phyloP scores from a whole-genome alignment of 805 yeast genomes.

The Jamesozyma piceae region DNA sequence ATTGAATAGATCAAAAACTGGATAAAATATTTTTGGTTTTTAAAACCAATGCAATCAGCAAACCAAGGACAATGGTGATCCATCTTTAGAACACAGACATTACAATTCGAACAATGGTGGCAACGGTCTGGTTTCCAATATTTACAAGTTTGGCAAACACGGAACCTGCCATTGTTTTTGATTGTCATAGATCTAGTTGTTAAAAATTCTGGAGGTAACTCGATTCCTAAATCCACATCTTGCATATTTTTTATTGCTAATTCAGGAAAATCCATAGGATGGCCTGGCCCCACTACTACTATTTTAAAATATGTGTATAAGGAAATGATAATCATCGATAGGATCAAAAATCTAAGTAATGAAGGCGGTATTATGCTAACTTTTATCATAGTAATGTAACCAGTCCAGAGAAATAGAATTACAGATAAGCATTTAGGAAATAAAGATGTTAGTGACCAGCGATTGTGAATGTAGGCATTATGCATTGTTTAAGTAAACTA shows the following conservation, averaged over 20 bases:
- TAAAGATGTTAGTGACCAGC: slow-evolving; percentile 5
- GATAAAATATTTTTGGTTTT: slow-evolving; percentile 69
- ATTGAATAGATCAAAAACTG: slow-evolving; percentile 58
- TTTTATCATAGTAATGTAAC: slow-evolving; percentile 10
- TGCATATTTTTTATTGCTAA: slow-evolving; percentile 30
- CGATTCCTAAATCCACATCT: slow-evolving; percentile 21
- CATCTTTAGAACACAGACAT: slow-evolving; percentile 68
- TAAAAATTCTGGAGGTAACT: slow-evolving; percentile 37
- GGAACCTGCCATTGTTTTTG: slow-evolving; percentile 51
- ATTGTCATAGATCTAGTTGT: slow-evolving; percentile 36
- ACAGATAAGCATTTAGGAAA: slow-evolving; percentile 24
- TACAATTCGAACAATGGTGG: slow-evolving; percentile 77
- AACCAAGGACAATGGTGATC: slow-evolving; percentile 97
- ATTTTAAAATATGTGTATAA: slow-evolving; percentile 46
- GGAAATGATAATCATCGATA: slow-evolving; percentile 7
- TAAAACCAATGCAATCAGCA: slow-evolving; percentile 75
- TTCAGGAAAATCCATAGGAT: slow-evolving; percentile 49
- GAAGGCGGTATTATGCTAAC: slow-evolving; percentile 10
- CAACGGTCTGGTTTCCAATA: slow-evolving; percentile 76
- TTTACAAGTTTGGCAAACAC: slow-evolving; percentile 62
- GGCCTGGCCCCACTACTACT: slow-evolving; percentile 51
- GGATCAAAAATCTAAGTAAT: slow-evolving; percentile 3
- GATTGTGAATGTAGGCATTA: background rate
- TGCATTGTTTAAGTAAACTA: background rate
- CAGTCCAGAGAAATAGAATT: slow-evolving; percentile 19